phyloP scores from a whole-genome alignment of 2,329 filamentous ascomycete species.

The Colletotrichum cuscutae region DNA sequence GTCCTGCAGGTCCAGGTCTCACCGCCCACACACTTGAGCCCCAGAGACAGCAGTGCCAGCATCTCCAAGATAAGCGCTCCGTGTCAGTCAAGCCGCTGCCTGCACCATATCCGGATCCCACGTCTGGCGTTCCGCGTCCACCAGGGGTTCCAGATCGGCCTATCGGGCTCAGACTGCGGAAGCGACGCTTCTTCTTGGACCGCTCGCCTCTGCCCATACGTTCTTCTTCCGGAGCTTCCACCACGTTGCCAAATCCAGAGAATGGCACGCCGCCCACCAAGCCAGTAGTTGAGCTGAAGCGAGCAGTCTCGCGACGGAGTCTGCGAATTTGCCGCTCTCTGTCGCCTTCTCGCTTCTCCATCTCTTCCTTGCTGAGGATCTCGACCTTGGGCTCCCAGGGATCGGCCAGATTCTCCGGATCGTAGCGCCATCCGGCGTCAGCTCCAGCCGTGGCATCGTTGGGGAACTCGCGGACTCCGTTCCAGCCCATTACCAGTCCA shows the following conservation, averaged over 20 bases:
- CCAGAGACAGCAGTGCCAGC: slow-evolving; percentile 87
- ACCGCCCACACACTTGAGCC: slow-evolving; percentile 95
- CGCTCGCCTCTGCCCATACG: slow-evolving; percentile 91
- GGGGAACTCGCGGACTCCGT: slow-evolving; percentile 75
- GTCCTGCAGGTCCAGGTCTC: slow-evolving; percentile 86
- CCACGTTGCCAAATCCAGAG: slow-evolving; percentile 59
- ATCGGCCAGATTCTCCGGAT: slow-evolving; percentile 87
- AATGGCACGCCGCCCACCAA: slow-evolving; percentile 81
- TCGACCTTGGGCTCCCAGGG: slow-evolving; percentile 89
- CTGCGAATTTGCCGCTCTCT: slow-evolving; percentile 90
- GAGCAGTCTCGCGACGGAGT: slow-evolving; percentile 87
- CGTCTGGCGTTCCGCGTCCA: slow-evolving; percentile 83
- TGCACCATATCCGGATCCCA: slow-evolving; percentile 74
- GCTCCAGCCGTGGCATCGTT: slow-evolving; percentile 87
- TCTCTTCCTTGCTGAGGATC: slow-evolving; percentile 90
- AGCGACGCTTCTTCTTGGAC: slow-evolving; percentile 94
- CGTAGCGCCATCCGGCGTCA: slow-evolving; percentile 94
- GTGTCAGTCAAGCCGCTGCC: slow-evolving; percentile 76
- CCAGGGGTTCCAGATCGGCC: slow-evolving; percentile 75
- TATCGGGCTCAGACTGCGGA: slow-evolving; percentile 86
- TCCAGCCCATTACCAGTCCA: slow-evolving; percentile 81
- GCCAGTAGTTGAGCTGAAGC: slow-evolving; percentile 87
- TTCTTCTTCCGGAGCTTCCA: slow-evolving; percentile 71
- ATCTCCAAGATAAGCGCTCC: slow-evolving; percentile 88
- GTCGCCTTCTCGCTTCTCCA: slow-evolving; percentile 96